Conservation (phyloP, 495 filamentous ascomycete species). For the Neurospora sp. region DNA sequence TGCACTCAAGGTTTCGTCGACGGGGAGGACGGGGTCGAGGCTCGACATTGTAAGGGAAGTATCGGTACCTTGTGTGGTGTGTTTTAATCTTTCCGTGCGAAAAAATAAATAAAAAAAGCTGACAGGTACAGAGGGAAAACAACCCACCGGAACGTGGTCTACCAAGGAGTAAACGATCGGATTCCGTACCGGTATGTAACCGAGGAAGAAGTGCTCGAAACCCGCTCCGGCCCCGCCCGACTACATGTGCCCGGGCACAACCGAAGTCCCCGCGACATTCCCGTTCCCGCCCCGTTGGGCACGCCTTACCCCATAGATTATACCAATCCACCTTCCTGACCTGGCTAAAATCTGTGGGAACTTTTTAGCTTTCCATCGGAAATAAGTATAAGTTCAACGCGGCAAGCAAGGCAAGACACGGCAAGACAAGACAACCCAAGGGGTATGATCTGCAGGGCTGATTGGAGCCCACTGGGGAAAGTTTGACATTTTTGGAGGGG, state of each 20-base stretch:
- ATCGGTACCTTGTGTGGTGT: background rate
- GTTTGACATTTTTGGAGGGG: background rate
- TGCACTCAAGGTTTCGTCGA: background rate
- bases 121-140: background rate
- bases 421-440: background rate
- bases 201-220: background rate
- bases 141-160: background rate
- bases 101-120: background rate
- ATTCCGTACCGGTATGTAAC: background rate
- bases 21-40: conserved; percentile 10
- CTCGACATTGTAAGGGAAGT: background rate
- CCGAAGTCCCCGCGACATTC: background rate
- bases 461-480: background rate
- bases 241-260: background rate
- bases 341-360: background rate
- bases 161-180: background rate
- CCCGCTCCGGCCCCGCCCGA: background rate
- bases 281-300: background rate
- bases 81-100: background rate
- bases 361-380: background rate
- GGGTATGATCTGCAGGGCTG: background rate
- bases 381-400: background rate
- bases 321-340: background rate
- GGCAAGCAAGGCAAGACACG: background rate
- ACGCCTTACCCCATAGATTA: background rate